These are phyloP conservation scores for Botryosphaeria dothidea DNA, from an alignment of 2,329 filamentous ascomycete species.

Conservation along the genomic window DNA sequence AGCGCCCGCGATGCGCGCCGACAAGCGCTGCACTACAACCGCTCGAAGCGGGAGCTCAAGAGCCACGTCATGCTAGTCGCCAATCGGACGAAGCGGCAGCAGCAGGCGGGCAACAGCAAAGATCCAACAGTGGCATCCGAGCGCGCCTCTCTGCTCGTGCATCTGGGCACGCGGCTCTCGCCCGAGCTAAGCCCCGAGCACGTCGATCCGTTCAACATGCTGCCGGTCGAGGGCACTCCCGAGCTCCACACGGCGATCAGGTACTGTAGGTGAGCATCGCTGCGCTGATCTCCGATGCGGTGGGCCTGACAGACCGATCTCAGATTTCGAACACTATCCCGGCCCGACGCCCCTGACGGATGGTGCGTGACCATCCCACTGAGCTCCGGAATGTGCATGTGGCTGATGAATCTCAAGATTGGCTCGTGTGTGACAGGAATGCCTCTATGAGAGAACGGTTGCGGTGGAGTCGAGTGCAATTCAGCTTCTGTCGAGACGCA, in stretches of 20 bases:
- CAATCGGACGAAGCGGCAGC: background rate
- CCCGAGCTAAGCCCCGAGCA: background rate
- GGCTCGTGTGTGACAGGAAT: background rate
- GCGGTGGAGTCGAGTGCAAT: background rate
- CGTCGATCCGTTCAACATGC: background rate
- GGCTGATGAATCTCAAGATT: background rate
- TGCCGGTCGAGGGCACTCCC: background rate
- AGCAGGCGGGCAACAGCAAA: constrained; percentile 14
- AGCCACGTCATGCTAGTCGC: background rate
- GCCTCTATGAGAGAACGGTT: background rate
- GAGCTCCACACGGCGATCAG: background rate
- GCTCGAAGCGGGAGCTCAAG: background rate
- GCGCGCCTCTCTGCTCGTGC: background rate
- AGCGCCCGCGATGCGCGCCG: no score
- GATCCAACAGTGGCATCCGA: no score
- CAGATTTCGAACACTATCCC: constrained; percentile 2
- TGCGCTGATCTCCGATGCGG: background rate
- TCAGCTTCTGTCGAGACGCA: background rate
- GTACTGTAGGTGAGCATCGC: background rate
- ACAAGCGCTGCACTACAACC: background rate
- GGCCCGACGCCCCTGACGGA: background rate
- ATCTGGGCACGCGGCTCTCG: background rate
- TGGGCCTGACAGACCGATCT: background rate
- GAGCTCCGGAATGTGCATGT: background rate
- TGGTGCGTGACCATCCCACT: background rate